Evolutionary conservation across 2,329 filamentous ascomycete species (phyloP), one percentile per base, ranked within the genome.

Genomic region (Furcasterigmium furcatum): DNA sequence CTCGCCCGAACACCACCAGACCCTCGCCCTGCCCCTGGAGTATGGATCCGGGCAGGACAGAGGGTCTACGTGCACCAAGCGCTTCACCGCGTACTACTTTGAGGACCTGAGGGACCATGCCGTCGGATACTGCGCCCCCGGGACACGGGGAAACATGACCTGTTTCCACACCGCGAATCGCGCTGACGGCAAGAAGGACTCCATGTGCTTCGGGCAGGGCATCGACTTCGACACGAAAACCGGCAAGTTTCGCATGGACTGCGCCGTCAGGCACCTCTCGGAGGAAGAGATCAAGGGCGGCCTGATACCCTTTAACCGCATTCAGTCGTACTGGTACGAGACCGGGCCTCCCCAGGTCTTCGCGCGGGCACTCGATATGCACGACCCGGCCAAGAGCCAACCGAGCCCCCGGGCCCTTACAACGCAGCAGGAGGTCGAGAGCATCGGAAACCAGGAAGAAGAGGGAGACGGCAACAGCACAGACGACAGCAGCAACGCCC

Each of bases 301-400:
- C n/a, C 41, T 47, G 18, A 52, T 49, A 24, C 19, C 45, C 21
- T 51, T 51, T 27, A 30, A 48, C 3, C 14, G 43, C 4, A 52
- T 64, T 32, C 41, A 44, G 12, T 35, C 22, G 6, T 65, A 65
- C 49, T 60, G 55, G 60, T 64, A 63, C 47, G 46, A 55, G 3
- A 65, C 63, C 1, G 61, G 61, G 4, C 59, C 61, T 2, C 39
- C 46, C 5, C 27, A 50, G 6, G 46, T 63, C 18, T 50, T 64
- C 12, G n/a, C n/a, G n/a, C n/a, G n/a, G n/a, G n/a, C n/a, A n/a
- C n/a, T n/a, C n/a, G n/a, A n/a, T n/a, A n/a, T n/a, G n/a, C 34
- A 50, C 8, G 32, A 55, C 13, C n/a, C n/a, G n/a, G n/a, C n/a
- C n/a, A n/a, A n/a, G n/a, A n/a, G n/a, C n/a, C n/a, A n/a, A n/a